phyloP scores from a whole-genome alignment of 2,329 filamentous ascomycete species.

The Ustulina deusta region DNA sequence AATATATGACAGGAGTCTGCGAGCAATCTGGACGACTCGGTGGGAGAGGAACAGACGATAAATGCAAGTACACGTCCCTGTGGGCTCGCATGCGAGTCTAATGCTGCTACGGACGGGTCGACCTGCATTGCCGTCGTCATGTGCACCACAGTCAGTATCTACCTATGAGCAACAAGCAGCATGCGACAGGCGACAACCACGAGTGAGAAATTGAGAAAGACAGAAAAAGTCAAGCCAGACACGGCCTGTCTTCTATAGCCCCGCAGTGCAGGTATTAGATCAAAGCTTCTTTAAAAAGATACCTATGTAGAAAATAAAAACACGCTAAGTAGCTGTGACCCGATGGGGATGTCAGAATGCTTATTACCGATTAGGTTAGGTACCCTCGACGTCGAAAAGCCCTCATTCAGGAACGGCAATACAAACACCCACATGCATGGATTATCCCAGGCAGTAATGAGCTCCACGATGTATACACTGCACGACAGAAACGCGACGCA shows the following conservation, averaged over 20 bases:
- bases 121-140: slow-evolving; percentile 38
- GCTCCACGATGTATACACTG: too few species aligned
- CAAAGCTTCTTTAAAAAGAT: background rate
- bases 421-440: slow-evolving; percentile 36
- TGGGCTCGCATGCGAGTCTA: slow-evolving; percentile 27
- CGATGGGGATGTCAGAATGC: slow-evolving; percentile 1
- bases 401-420: slow-evolving; percentile 26
- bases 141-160: slow-evolving; percentile 13
- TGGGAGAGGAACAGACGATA: slow-evolving; percentile 13
- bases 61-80: slow-evolving; percentile 32
- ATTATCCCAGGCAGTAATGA: slow-evolving; percentile 16
- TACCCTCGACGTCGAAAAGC: background rate
- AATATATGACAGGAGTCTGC: slow-evolving; percentile 23
- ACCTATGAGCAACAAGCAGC: slow-evolving; percentile 12
- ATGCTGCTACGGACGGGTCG: slow-evolving; percentile 30
- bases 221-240: background rate
- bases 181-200: slow-evolving; percentile 21
- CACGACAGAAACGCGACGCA: background rate
- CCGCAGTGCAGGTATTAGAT: background rate
- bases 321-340: background rate
- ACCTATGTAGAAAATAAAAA: background rate
- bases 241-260: background rate
- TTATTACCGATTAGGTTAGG: background rate
- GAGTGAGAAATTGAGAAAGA: background rate
- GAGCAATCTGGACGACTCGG: slow-evolving; percentile 21